Percentiles rank a stretch among this genome's conserved stretches.
phyloP scores from a whole-genome alignment of 1,284 basidiomycete species.

The Moesziomyces parantarcticus region DNA sequence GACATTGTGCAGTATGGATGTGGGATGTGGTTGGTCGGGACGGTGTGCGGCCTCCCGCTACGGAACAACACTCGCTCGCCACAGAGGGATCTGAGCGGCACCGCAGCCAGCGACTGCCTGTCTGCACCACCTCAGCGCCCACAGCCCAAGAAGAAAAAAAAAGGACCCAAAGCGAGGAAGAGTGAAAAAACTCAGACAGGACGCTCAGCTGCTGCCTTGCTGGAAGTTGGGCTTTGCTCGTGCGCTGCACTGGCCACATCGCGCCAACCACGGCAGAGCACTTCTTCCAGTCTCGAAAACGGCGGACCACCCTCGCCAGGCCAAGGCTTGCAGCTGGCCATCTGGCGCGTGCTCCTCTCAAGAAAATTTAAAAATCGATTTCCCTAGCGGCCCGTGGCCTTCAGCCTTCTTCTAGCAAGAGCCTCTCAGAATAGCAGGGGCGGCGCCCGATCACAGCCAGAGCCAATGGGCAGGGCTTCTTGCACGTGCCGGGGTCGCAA shows the following conservation, averaged over 20 bases:
- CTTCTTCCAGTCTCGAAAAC: not conserved
- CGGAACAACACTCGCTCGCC: not conserved
- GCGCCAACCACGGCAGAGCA: not conserved
- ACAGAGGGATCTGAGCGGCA: not conserved
- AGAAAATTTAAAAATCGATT: not conserved
- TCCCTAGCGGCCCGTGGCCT: no score
- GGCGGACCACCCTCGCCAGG: no score
- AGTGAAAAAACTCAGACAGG: conserved; percentile 8
- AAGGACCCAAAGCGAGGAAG: conserved; percentile 12
- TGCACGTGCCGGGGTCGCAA: not conserved
- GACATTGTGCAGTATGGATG: conserved; percentile 54
- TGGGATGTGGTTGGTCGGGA: conserved; percentile 21
- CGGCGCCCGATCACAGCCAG: not conserved
- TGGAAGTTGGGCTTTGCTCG: not conserved
- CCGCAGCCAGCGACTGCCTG: not conserved
- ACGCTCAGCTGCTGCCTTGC: not conserved
- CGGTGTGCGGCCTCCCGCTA: not conserved
- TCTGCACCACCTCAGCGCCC: conserved; percentile 5
- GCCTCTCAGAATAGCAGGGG: no score
- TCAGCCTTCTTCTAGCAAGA: no score
- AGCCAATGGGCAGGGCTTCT: no score
- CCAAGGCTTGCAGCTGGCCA: not conserved
- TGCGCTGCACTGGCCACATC: not conserved
- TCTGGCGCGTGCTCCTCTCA: not conserved
- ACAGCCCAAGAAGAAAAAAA: conserved; percentile 11